Conservation (phyloP, 2,329 filamentous ascomycete genomes). For the Coniochaeta hoffmannii region DNA sequence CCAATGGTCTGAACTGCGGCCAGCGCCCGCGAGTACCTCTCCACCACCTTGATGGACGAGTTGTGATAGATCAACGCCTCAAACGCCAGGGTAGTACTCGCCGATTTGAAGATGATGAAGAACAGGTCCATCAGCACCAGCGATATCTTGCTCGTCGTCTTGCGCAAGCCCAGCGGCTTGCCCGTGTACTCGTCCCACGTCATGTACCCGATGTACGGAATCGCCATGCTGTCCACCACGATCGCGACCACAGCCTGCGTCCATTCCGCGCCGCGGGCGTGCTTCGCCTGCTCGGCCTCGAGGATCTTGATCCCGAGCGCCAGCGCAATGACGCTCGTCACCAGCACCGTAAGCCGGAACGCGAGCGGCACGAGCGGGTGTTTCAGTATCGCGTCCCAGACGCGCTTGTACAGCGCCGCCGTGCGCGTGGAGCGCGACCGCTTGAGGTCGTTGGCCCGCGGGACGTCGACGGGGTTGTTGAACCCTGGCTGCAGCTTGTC, state of each 20-base stretch:
- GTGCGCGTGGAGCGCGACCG: conserved; percentile 19
- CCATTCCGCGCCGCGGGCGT: conserved; percentile 35
- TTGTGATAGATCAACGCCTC: conserved; percentile 63
- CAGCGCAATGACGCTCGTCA: conserved; percentile 75
- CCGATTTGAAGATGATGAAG: conserved; percentile 96
- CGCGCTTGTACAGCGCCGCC: conserved; percentile 47
- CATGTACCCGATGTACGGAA: conserved; percentile 88
- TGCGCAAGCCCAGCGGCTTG: conserved; percentile 82
- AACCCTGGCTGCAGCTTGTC: conserved; percentile 38
- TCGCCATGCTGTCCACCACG: conserved; percentile 77
- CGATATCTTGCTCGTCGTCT: conserved; percentile 75
- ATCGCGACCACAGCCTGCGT: conserved; percentile 84
- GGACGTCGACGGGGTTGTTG: conserved; percentile 28
- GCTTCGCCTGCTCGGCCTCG: conserved; percentile 39
- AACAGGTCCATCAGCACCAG: conserved; percentile 88
- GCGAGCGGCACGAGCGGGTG: conserved; percentile 80
- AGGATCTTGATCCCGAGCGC: conserved; percentile 72
- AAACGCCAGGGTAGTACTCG: conserved; percentile 85
- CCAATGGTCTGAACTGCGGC: conserved; percentile 74
- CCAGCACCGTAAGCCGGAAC: conserved; percentile 74
- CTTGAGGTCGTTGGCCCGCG: conserved; percentile 17
- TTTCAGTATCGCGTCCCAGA: conserved; percentile 64
- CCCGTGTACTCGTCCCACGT: conserved; percentile 95
- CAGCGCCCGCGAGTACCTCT: conserved; percentile 59
- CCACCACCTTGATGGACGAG: conserved; percentile 25